Percentiles rank a stretch among this genome's conserved stretches.
These are phyloP conservation scores for Triticum monococcum DNA, from an alignment of 176 grass and related monocot genomes.

Conservation along the genomic window DNA sequence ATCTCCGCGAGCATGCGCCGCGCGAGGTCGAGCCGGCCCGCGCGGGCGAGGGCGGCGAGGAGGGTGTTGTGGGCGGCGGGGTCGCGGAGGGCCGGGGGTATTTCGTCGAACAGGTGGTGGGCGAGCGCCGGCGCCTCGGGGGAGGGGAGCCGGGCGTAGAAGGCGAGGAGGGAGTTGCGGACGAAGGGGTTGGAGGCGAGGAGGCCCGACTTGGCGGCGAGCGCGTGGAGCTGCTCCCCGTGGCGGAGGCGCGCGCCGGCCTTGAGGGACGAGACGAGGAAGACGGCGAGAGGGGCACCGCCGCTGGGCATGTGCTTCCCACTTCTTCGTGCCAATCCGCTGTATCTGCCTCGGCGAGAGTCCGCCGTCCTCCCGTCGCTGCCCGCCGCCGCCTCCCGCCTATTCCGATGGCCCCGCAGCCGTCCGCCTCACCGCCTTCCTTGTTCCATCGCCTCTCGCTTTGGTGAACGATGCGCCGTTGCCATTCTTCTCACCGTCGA, in stretches of 20 bases:
- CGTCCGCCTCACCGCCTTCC: background rate
- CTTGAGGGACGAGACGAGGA: slow-evolving; percentile 59
- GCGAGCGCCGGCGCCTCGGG: slow-evolving; percentile 25
- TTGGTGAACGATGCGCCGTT: too few relatives aligned
- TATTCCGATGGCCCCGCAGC: background rate
- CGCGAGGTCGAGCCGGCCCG: slow-evolving; percentile 29
- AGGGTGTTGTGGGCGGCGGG: slow-evolving; percentile 42
- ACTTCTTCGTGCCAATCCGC: background rate
- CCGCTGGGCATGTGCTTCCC: background rate
- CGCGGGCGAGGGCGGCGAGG: slow-evolving; percentile 30
- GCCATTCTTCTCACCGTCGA: too few relatives aligned
- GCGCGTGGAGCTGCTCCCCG: slow-evolving; percentile 61
- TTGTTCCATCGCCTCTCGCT: too few relatives aligned
- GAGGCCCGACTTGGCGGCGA: slow-evolving; percentile 62
- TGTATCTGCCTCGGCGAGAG: background rate
- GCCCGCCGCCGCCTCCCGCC: background rate
- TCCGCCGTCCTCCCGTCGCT: background rate
- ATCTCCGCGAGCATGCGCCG: slow-evolving; percentile 38
- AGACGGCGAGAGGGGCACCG: slow-evolving; percentile 38
- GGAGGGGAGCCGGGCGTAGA: slow-evolving; percentile 40
- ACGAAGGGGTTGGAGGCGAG: slow-evolving; percentile 50
- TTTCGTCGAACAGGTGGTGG: slow-evolving; percentile 55
- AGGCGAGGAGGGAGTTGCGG: slow-evolving; percentile 72
- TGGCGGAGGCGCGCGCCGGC: slow-evolving; percentile 30
- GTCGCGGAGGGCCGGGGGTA: slow-evolving; percentile 9